These are phyloP conservation scores for Termitomyces sp. DNA, from an alignment of 768 basidiomycete genomes.

Conservation along the genomic window DNA sequence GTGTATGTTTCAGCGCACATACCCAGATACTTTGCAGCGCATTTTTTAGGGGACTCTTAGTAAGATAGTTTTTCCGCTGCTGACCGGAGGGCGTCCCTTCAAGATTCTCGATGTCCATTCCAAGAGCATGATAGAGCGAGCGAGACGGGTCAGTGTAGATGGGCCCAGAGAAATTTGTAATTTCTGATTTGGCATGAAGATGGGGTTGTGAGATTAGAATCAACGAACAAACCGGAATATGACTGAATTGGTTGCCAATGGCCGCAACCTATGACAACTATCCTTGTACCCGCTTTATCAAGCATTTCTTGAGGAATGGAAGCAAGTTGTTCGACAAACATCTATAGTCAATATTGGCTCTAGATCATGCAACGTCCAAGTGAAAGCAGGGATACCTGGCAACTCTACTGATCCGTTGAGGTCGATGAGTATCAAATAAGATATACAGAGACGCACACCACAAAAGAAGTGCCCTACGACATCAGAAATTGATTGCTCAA, in stretches of 20 bases:
- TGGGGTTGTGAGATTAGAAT: background rate
- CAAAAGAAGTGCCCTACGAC: slow-evolving; percentile 61
- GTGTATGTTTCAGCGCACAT: slow-evolving; percentile 4
- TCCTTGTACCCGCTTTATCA: slow-evolving; percentile 31
- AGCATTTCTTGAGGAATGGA: slow-evolving; percentile 37
- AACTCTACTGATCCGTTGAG: slow-evolving; percentile 23
- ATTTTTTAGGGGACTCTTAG: slow-evolving; percentile 24
- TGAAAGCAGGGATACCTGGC: slow-evolving; percentile 30
- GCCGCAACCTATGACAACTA: slow-evolving; percentile 61
- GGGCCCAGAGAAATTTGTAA: slow-evolving; percentile 37
- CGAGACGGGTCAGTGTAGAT: slow-evolving; percentile 69
- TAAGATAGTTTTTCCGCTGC: slow-evolving; percentile 44
- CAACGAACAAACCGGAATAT: slow-evolving; percentile 40
- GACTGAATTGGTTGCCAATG: slow-evolving; percentile 45
- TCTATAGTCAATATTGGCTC: slow-evolving; percentile 21
- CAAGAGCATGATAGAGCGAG: slow-evolving; percentile 54
- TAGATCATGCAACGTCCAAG: background rate
- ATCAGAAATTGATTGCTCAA: too few species aligned
- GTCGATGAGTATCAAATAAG: background rate
- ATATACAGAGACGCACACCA: slow-evolving; percentile 37
- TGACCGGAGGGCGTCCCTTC: slow-evolving; percentile 41
- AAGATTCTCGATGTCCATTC: slow-evolving; percentile 53
- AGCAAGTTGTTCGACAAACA: slow-evolving; percentile 46
- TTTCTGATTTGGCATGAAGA: slow-evolving; percentile 27
- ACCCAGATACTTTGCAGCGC: slow-evolving; percentile 44